Percentiles rank a stretch among this genome's conserved stretches.
Conservation (phyloP, 305 asterid genomes). For the Solanum hybrid region DNA sequence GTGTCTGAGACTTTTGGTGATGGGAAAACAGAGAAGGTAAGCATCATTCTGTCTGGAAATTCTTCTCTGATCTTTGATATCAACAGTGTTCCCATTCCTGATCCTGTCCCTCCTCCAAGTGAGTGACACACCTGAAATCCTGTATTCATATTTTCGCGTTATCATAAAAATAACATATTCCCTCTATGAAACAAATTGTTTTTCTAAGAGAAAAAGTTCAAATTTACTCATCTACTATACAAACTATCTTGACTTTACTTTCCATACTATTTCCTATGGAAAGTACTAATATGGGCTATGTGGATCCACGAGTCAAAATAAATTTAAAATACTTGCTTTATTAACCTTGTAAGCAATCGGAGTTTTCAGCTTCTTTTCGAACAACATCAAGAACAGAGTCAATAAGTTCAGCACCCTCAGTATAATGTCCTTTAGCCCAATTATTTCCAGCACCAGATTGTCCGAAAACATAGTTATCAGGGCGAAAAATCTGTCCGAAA, state of each 20-base stretch:
- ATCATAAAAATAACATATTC: not conserved
- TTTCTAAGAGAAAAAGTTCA: not conserved
- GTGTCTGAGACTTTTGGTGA: conserved; percentile 35
- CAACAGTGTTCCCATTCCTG: conserved; percentile 35
- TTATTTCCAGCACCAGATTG: conserved; percentile 33
- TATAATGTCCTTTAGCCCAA: conserved; percentile 34
- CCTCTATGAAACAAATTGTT: not conserved
- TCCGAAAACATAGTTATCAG: conserved; percentile 30
- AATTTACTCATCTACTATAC: not conserved
- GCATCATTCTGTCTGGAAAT: conserved; percentile 37
- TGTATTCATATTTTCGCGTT: not conserved
- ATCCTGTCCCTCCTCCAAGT: conserved; percentile 38
- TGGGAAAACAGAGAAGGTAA: conserved; percentile 30
- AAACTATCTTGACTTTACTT: not conserved
- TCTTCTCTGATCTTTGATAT: conserved; percentile 37
- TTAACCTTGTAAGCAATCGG: conserved; percentile 27
- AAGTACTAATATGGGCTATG: not conserved
- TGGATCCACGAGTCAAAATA: not conserved
- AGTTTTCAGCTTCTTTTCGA: conserved; percentile 29
- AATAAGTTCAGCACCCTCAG: conserved; percentile 35
- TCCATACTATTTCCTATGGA: not conserved
- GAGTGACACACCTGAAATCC: conserved; percentile 39
- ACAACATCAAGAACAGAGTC: conserved; percentile 35
- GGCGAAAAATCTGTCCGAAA: conserved; percentile 27
- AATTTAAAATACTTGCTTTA: not conserved